phyloP scores from a whole-genome alignment of 169 alveolate species.

The Miamiensis avidus region DNA sequence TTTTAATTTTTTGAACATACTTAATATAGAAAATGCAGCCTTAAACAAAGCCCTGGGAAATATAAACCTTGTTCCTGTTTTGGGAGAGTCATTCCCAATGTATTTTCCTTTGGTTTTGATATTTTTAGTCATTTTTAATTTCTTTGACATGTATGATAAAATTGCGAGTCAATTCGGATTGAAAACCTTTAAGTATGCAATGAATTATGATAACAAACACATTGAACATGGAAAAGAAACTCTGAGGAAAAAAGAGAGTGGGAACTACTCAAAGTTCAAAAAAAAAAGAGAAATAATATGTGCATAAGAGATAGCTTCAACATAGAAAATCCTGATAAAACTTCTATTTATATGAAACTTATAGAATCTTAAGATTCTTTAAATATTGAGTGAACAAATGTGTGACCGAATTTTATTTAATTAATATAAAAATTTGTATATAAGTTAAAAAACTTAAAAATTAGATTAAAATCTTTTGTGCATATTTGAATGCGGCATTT shows the following conservation, averaged over 20 bases:
- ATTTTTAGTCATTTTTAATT: slow-evolving; percentile 38
- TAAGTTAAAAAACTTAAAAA: too few species aligned
- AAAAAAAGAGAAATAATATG: not conserved
- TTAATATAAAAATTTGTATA: too few species aligned
- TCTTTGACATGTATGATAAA: slow-evolving; percentile 54
- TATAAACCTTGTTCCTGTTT: slow-evolving; percentile 54
- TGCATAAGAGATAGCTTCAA: not conserved
- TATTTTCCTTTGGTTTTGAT: slow-evolving; percentile 55
- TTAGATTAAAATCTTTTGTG: too few species aligned
- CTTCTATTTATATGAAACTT: not conserved
- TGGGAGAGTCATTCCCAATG: slow-evolving; percentile 53
- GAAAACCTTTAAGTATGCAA: slow-evolving; percentile 48
- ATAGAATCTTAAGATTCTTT: not conserved
- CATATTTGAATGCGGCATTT: too few species aligned
- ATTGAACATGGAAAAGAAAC: slow-evolving; percentile 47
- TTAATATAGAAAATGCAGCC: slow-evolving; percentile 39
- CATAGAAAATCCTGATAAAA: not conserved
- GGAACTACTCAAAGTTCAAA: too few species aligned
- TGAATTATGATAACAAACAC: slow-evolving; percentile 34
- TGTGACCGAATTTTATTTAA: too few species aligned
- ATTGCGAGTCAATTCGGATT: slow-evolving; percentile 42
- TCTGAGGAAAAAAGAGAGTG: not conserved
- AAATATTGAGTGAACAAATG: too few species aligned
- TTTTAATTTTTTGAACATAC: slow-evolving; percentile 47
- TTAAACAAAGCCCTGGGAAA: slow-evolving; percentile 59